Evolutionary conservation across 768 basidiomycete species (phyloP).

Genomic region (Leccinum imitatum): DNA sequence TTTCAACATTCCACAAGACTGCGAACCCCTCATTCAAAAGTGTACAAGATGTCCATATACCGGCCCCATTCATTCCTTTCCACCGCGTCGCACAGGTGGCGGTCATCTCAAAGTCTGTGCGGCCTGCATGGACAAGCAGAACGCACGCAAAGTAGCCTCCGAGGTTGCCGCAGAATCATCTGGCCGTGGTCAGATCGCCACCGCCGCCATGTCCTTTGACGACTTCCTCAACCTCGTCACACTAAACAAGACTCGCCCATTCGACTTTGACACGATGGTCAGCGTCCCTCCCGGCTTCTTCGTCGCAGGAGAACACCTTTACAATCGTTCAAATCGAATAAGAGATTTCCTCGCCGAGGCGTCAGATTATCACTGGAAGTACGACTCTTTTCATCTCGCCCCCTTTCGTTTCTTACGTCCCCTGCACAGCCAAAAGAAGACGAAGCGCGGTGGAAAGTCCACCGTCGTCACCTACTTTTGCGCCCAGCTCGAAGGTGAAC

Average conservation of each 20-base stretch:
- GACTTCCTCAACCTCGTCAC: slow-evolving; percentile 35
- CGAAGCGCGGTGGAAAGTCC: slow-evolving; percentile 35
- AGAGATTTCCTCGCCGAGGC: slow-evolving; percentile 35
- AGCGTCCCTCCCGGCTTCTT: slow-evolving; percentile 33
- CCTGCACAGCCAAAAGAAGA: slow-evolving; percentile 32
- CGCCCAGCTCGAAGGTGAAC: slow-evolving; percentile 35
- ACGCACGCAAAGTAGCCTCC: slow-evolving; percentile 33
- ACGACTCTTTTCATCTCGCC: background rate
- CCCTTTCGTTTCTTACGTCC: background rate
- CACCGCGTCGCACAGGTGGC: slow-evolving; percentile 30
- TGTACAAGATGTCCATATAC: slow-evolving; percentile 34
- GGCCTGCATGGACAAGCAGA: slow-evolving; percentile 35
- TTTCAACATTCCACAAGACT: slow-evolving; percentile 22
- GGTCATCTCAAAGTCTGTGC: slow-evolving; percentile 35
- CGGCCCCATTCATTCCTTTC: slow-evolving; percentile 28
- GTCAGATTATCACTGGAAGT: slow-evolving; percentile 38
- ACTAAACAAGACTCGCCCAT: slow-evolving; percentile 32
- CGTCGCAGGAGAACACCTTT: slow-evolving; percentile 33
- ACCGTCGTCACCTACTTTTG: slow-evolving; percentile 38
- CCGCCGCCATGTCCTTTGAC: slow-evolving; percentile 35
- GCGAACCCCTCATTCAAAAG: slow-evolving; percentile 26
- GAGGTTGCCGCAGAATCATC: slow-evolving; percentile 30
- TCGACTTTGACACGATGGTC: slow-evolving; percentile 38
- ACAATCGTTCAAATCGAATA: slow-evolving; percentile 37
- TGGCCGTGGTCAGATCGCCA: slow-evolving; percentile 35